Base-by-base conservation (phyloP, 192 early-diverging fungal species). In the Rhizophagus clarus region DNA sequence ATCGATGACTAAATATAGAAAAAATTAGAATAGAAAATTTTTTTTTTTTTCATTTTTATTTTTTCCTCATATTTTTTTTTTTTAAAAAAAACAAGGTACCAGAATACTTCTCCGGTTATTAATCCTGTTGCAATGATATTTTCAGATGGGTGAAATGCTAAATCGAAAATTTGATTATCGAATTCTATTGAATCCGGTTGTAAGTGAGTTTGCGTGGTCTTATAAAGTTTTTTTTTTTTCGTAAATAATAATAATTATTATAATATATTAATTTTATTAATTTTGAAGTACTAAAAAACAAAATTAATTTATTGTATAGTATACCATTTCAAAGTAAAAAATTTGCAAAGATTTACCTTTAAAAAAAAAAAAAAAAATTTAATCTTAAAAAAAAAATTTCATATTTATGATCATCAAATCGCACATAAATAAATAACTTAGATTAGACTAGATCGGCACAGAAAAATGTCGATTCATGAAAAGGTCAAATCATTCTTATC, bases 71-170 rank as follows among this genome's bases (percentile, higher is more conserved):
- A 22, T 80, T 60, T 71, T 40, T 20, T 71, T 34, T 51, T 26
- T 4, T 28, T 45, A n/a, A 31, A 47, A 12, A 24, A 56, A 47
- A 60, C n/a, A 40, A 60, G 10, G 77, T 60, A 94, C 94, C 92
- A 93, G 20, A 88, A 83, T 34, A 96, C 85, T 68, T 93, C 84
- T 49, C 95, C 95, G 28, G 87, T 91, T 56, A 96, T 92, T 66
- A 92, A 83, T n/a, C 90, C 91, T 9, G 90, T 88, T 24, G 92
- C 92, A 28, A 95, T 84, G 12, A 96, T 83, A 74, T 88, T 80
- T 45, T 91, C 83, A 0, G 78, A 75, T 10, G 95, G 94, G 82
- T 94, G 93, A 83, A 95, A 94, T 2, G 88, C 85, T 81, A 94
- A 85, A 82, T 89, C 88, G 86, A 91, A 89, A 56, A 89, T 83